Evolutionary conservation across 2,329 filamentous ascomycete genomes (phyloP).

Genomic region (Beauveria sp.): DNA sequence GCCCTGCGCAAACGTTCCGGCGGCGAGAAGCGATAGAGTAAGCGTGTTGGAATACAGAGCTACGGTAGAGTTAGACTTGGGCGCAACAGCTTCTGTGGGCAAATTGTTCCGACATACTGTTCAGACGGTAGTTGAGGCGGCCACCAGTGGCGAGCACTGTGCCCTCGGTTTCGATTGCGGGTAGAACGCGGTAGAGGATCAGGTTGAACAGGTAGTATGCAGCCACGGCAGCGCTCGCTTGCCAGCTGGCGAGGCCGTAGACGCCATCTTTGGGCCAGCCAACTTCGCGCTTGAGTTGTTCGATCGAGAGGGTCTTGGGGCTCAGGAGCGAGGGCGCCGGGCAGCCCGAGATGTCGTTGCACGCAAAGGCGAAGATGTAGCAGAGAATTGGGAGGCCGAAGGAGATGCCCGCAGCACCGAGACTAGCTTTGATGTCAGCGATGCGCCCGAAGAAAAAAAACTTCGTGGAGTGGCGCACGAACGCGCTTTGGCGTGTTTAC

Average conservation of each 20-base stretch:
- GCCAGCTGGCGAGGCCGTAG: slow-evolving; percentile 59
- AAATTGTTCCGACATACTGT: slow-evolving; percentile 41
- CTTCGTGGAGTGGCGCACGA: neutral
- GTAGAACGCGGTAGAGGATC: slow-evolving; percentile 67
- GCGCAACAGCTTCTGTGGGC: neutral
- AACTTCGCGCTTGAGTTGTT: slow-evolving; percentile 68
- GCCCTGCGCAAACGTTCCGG: slow-evolving; percentile 69
- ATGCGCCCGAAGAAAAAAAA: slow-evolving; percentile 11
- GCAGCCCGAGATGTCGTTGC: slow-evolving; percentile 89
- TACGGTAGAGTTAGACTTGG: slow-evolving; percentile 27
- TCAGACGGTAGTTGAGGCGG: slow-evolving; percentile 74
- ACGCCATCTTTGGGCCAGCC: slow-evolving; percentile 73
- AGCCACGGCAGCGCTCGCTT: slow-evolving; percentile 61
- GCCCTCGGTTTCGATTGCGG: slow-evolving; percentile 64
- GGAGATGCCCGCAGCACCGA: slow-evolving; percentile 69
- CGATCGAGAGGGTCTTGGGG: slow-evolving; percentile 63
- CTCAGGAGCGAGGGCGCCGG: slow-evolving; percentile 73
- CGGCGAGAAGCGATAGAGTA: slow-evolving; percentile 62
- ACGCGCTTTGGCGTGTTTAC: slow-evolving; percentile 15
- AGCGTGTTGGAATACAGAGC: slow-evolving; percentile 69
- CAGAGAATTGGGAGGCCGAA: slow-evolving; percentile 73
- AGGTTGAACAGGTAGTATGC: slow-evolving; percentile 74
- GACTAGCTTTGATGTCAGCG: slow-evolving; percentile 35
- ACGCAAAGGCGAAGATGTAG: slow-evolving; percentile 74
- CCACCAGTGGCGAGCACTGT: slow-evolving; percentile 63